Conservation (phyloP, 1,139 yeast species). For the Geotrichum histeridarum region DNA sequence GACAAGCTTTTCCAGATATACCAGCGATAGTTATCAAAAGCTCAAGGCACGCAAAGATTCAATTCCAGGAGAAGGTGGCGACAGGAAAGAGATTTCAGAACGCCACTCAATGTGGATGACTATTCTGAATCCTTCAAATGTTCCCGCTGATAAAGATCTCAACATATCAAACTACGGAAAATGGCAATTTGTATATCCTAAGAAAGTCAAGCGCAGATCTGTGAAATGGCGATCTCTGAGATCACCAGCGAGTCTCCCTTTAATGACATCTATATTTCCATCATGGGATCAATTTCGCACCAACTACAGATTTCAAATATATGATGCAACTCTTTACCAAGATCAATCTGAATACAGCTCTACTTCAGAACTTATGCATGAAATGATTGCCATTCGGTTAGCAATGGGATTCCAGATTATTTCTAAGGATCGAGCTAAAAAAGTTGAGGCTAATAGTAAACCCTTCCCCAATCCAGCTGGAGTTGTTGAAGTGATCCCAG, state of each 20-base stretch:
- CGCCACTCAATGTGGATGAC: slow-evolving; percentile 29
- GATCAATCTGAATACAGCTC: slow-evolving; percentile 52
- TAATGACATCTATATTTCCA: slow-evolving; percentile 75
- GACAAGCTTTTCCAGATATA: not conserved
- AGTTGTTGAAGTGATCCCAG: slow-evolving; percentile 40
- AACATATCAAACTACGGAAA: slow-evolving; percentile 48
- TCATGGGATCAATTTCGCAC: slow-evolving; percentile 51
- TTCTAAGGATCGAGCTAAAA: slow-evolving; percentile 59
- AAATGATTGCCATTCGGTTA: slow-evolving; percentile 79
- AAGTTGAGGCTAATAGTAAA: slow-evolving; percentile 53
- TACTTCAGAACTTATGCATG: slow-evolving; percentile 64
- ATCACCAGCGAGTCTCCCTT: slow-evolving; percentile 89
- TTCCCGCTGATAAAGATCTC: slow-evolving; percentile 23
- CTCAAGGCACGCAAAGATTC: slow-evolving; percentile 2
- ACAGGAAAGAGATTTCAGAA: slow-evolving; percentile 8
- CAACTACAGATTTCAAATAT: slow-evolving; percentile 49
- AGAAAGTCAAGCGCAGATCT: slow-evolving; percentile 54
- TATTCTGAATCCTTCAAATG: slow-evolving; percentile 32
- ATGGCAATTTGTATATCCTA: slow-evolving; percentile 88
- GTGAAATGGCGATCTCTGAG: slow-evolving; percentile 91
- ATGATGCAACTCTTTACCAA: slow-evolving; percentile 56
- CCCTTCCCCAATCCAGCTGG: slow-evolving; percentile 51
- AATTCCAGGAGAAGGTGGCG: not conserved
- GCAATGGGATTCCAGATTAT: slow-evolving; percentile 89
- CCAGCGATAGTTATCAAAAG: not conserved